Percentiles rank a stretch among this genome's conserved stretches.
phyloP scores from a whole-genome alignment of 225 moss, liverwort and hornwort genomes.

The Pleurozium schreberi region DNA sequence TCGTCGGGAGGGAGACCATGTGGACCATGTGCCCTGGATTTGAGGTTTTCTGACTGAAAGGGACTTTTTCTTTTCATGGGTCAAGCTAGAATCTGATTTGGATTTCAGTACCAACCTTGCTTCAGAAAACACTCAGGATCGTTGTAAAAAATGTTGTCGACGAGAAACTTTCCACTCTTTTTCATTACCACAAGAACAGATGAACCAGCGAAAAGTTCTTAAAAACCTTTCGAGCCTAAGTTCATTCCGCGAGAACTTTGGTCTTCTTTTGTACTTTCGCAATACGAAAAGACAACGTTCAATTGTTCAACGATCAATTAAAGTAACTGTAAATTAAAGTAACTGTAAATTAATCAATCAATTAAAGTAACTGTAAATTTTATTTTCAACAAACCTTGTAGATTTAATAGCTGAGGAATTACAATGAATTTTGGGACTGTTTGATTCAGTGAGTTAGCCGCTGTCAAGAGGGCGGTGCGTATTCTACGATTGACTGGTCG shows the following conservation, averaged over 20 bases:
- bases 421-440: not conserved
- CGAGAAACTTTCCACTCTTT: not conserved
- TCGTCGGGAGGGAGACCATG: not conserved
- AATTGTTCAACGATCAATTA: not conserved
- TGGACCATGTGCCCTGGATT: too few species aligned
- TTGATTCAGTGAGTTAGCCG: not conserved
- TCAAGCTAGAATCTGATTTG: not conserved
- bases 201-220: not conserved
- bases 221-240: not conserved
- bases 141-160: not conserved
- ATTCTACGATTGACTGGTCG: not conserved
- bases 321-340: not conserved
- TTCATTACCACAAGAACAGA: not conserved
- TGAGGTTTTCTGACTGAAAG: not conserved
- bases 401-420: not conserved
- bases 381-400: not conserved
- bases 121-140: not conserved
- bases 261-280: not conserved
- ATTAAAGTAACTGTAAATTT: not conserved
- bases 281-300: not conserved
- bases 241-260: too few species aligned
- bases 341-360: too few species aligned
- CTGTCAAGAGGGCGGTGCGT: not conserved
- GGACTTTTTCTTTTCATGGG: not conserved
- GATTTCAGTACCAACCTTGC: too few species aligned